A percentile compares a stretch with the other conserved stretches of the same genome.
These are phyloP conservation scores for Talaromyces nanjingensis DNA, from an alignment of 495 filamentous ascomycete species.

Conservation along the genomic window DNA sequence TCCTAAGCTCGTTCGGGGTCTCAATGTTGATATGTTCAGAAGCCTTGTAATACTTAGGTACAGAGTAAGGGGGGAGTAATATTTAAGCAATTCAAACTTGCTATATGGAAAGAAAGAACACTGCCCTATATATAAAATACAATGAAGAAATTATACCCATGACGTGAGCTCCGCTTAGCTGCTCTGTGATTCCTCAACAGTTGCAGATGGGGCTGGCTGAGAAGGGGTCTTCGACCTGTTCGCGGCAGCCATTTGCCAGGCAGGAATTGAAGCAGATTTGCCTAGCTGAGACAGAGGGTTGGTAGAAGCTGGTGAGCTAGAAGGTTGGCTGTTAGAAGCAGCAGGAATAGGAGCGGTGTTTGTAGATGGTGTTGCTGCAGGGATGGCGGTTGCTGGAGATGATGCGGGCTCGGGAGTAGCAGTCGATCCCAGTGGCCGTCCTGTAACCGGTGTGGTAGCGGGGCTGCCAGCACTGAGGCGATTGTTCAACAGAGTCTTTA, in stretches of 20 bases:
- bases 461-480: conserved; percentile 52
- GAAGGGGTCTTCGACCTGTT: conserved; percentile 46
- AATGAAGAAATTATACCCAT: neutral
- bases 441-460: conserved; percentile 23
- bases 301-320: conserved; percentile 28
- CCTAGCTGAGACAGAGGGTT: conserved; percentile 36
- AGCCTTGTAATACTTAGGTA: neutral
- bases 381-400: conserved; percentile 21
- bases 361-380: conserved; percentile 20
- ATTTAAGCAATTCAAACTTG: neutral
- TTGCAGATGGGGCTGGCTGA: conserved; percentile 16
- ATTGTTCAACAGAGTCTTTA: conserved; percentile 82
- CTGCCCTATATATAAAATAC: neutral
- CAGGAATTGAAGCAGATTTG: conserved; percentile 68
- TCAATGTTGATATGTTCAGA: neutral
- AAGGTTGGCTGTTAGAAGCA: conserved; percentile 28
- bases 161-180: neutral
- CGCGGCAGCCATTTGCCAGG: conserved; percentile 80
- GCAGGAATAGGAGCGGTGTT: conserved; percentile 26
- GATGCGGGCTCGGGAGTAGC: conserved; percentile 15
- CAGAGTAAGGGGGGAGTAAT: neutral
- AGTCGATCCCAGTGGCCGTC: conserved; percentile 23
- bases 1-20: neutral
- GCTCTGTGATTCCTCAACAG: conserved; percentile 2
- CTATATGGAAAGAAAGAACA: neutral